Conservation (phyloP, 495 filamentous ascomycete genomes). For the Evansstolkia leycettana region DNA sequence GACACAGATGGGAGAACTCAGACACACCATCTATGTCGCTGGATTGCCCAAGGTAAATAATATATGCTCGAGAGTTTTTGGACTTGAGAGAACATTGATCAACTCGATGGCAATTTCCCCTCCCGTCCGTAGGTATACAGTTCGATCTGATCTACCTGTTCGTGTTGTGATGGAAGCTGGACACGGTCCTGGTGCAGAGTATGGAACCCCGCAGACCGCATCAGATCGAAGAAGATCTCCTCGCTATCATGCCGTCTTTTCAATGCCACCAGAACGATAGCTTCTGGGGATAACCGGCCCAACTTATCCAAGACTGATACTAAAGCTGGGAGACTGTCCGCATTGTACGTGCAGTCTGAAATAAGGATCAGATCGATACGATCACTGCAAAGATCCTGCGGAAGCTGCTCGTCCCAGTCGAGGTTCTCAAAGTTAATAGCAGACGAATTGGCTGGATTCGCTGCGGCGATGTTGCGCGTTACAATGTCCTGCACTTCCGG, state of each 20-base stretch:
- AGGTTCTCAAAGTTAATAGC: conserved; percentile 45
- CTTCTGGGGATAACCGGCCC: conserved; percentile 32
- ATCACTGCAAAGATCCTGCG: conserved; percentile 22
- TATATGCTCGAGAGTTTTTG: too few species aligned
- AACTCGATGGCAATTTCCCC: too few species aligned
- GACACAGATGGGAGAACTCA: too few species aligned
- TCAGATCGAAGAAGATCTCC: conserved; percentile 63
- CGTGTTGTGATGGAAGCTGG: conserved; percentile 45
- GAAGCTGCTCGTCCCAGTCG: conserved; percentile 57
- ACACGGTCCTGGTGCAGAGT: conserved; percentile 34
- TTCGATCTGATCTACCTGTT: conserved; percentile 46
- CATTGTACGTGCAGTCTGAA: conserved; percentile 94
- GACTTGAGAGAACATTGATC: too few species aligned
- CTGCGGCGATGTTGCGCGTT: conserved; percentile 36
- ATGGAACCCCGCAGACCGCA: conserved; percentile 44
- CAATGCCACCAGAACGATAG: conserved; percentile 58
- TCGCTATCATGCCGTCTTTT: conserved; percentile 84
- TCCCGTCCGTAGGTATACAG: conserved; percentile 36
- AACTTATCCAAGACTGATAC: conserved; percentile 56
- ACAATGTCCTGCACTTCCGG: conserved; percentile 61
- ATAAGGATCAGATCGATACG: conserved; percentile 63
- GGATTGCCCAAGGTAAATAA: too few species aligned
- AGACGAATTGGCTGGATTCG: conserved; percentile 23
- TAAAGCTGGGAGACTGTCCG: conserved; percentile 63
- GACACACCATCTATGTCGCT: too few species aligned